A percentile compares a stretch with the other conserved stretches of the same genome.
Conservation (phyloP, 1,139 yeast genomes). For the Saccharomyces hybrid region DNA sequence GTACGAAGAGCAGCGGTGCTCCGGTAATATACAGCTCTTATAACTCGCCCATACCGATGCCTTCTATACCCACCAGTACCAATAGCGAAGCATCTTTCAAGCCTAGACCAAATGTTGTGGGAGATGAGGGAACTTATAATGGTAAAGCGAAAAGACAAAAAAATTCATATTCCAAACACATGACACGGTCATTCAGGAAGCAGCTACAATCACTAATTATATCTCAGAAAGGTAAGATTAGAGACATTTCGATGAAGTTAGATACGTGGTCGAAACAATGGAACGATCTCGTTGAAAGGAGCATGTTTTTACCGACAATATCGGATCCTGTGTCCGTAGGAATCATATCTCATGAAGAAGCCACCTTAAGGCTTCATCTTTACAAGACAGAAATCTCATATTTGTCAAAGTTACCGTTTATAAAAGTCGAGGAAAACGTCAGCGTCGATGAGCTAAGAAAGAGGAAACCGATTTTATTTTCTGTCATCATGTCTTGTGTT, state of each 20-base stretch:
- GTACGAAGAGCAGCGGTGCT: neutral
- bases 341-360: conserved; percentile 43
- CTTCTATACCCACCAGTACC: neutral
- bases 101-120: neutral
- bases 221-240: conserved; percentile 22
- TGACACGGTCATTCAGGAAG: conserved; percentile 20
- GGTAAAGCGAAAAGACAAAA: conserved; percentile 23
- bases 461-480: conserved; percentile 52
- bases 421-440: conserved; percentile 40
- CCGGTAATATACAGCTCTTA: neutral
- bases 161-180: conserved; percentile 11
- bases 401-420: conserved; percentile 41
- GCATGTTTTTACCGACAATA: conserved; percentile 15
- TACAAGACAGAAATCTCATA: conserved; percentile 38
- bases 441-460: conserved; percentile 44
- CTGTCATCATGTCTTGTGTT: conserved; percentile 57
- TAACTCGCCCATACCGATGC: neutral
- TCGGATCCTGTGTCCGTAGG: conserved; percentile 43
- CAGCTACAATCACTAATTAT: conserved; percentile 20
- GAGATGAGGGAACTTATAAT: neutral
- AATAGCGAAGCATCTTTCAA: neutral
- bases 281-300: conserved; percentile 20
- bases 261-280: conserved; percentile 20
- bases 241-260: conserved; percentile 15
- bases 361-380: conserved; percentile 38